Conservation (phyloP, 75 land plant genomes). For the Adiantum capillusveneris region DNA sequence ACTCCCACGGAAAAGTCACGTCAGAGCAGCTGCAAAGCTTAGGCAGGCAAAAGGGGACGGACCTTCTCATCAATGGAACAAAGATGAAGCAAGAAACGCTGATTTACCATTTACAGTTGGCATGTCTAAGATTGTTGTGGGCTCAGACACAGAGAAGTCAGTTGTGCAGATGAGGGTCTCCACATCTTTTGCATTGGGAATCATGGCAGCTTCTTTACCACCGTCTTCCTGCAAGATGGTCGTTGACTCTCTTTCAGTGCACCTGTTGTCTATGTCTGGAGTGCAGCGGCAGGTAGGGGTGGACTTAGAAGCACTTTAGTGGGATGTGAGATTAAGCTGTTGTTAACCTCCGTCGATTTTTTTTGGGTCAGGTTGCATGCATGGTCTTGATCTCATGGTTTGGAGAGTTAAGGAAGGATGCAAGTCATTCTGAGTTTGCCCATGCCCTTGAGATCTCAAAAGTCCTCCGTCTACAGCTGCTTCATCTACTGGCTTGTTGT, state of each 20-base stretch:
- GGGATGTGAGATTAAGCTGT: too few relatives aligned
- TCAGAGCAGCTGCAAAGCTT: slow-evolving; percentile 83
- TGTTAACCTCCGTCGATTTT: too few relatives aligned
- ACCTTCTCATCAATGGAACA: slow-evolving; percentile 19
- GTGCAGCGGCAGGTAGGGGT: slow-evolving; percentile 80
- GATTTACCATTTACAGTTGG: slow-evolving; percentile 22
- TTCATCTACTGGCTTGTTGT: slow-evolving; percentile 56
- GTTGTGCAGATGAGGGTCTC: slow-evolving; percentile 76
- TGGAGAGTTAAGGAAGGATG: slow-evolving; percentile 37
- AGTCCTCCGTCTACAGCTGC: slow-evolving; percentile 36
- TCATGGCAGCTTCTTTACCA: slow-evolving; percentile 67
- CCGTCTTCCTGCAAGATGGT: slow-evolving; percentile 35
- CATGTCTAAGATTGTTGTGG: slow-evolving; percentile 57
- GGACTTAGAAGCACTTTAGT: too few relatives aligned
- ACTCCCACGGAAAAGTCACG: slow-evolving; percentile 75
- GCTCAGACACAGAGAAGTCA: slow-evolving; percentile 88
- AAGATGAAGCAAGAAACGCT: slow-evolving; percentile 24
- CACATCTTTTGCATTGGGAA: slow-evolving; percentile 73
- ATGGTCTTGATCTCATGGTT: slow-evolving; percentile 94
- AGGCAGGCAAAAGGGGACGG: slow-evolving; percentile 64
- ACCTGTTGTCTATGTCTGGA: slow-evolving; percentile 62
- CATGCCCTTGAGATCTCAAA: slow-evolving; percentile 25
- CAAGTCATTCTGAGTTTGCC: slow-evolving; percentile 14
- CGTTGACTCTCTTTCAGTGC: slow-evolving; percentile 46
- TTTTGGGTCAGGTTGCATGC: slow-evolving; percentile 63